Percentiles rank a stretch among this genome's conserved stretches.
These are phyloP conservation scores for Chionographis japonica DNA, from an alignment of 106 monocot species.

Conservation along the genomic window DNA sequence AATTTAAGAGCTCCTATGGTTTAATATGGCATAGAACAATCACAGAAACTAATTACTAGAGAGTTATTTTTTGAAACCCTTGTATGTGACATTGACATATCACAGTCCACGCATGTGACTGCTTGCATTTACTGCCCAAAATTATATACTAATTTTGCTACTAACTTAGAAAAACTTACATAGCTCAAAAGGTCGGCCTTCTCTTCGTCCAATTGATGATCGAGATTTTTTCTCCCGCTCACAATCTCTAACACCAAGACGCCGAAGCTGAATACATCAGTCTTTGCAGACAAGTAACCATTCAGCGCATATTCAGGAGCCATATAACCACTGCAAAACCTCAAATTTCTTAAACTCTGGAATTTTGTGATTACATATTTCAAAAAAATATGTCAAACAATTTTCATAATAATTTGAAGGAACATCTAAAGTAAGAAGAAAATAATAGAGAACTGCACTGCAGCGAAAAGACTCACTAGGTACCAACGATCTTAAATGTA, in stretches of 20 bases:
- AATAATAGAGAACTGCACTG: background rate
- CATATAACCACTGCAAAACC: conserved; percentile 51
- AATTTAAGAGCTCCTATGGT: too few relatives aligned
- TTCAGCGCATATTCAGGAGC: conserved; percentile 63
- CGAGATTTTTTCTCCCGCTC: conserved; percentile 62
- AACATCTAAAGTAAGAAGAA: background rate
- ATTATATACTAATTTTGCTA: background rate
- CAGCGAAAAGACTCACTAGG: conserved; percentile 43
- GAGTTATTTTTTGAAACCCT: too few relatives aligned
- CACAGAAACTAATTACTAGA: too few relatives aligned
- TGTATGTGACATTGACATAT: too few relatives aligned
- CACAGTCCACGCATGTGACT: too few relatives aligned
- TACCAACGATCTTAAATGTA: conserved; percentile 66
- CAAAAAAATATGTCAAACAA: too few relatives aligned
- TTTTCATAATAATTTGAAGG: background rate
- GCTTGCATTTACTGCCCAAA: too few relatives aligned
- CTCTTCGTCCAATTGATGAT: conserved; percentile 28
- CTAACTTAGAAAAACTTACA: conserved; percentile 32
- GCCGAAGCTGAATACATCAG: conserved; percentile 73
- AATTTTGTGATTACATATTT: too few relatives aligned
- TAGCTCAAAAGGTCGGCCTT: conserved; percentile 52
- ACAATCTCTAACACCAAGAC: conserved; percentile 64
- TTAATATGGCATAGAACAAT: too few relatives aligned
- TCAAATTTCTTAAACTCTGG: too few relatives aligned
- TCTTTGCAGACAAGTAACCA: conserved; percentile 68